These are phyloP conservation scores for Lepidopterella palustris DNA, from an alignment of 495 filamentous ascomycete genomes.

Conservation along the genomic window DNA sequence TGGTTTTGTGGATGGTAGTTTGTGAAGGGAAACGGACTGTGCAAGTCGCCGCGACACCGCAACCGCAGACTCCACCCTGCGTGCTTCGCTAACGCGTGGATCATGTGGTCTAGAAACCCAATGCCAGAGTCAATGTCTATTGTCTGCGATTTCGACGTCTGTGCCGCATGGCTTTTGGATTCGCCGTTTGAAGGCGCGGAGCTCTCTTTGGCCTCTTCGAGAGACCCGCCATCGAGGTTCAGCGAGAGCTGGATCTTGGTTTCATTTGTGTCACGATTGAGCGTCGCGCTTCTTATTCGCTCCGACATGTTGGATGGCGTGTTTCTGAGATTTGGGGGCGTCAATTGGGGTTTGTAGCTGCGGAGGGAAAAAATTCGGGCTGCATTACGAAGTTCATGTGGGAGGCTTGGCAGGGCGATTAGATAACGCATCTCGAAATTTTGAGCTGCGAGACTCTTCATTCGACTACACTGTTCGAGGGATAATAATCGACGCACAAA, in stretches of 20 bases:
- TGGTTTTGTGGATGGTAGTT: too few species aligned
- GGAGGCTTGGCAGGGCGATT: neutral
- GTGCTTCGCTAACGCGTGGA: constrained; percentile 94
- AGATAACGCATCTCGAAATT: constrained; percentile 1
- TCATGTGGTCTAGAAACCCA: constrained; percentile 98
- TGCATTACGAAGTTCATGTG: neutral
- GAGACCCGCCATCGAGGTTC: constrained; percentile 80
- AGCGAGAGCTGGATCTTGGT: constrained; percentile 91
- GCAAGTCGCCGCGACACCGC: constrained; percentile 76
- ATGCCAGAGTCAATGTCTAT: constrained; percentile 90
- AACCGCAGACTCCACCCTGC: constrained; percentile 84
- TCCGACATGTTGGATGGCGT: constrained; percentile 8
- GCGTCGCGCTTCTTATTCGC: constrained; percentile 55
- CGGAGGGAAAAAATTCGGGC: neutral
- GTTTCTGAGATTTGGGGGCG: neutral
- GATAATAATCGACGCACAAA: neutral
- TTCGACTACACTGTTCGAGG: neutral
- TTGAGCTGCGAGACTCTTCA: neutral
- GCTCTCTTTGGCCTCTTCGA: constrained; percentile 48
- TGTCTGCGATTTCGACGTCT: constrained; percentile 69
- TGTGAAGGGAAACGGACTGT: constrained; percentile 57
- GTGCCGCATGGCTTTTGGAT: constrained; percentile 64
- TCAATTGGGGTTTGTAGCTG: neutral
- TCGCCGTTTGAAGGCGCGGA: constrained; percentile 37
- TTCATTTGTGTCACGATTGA: constrained; percentile 89